Conservation (phyloP, 768 basidiomycete species). For the Mycena vitilis region DNA sequence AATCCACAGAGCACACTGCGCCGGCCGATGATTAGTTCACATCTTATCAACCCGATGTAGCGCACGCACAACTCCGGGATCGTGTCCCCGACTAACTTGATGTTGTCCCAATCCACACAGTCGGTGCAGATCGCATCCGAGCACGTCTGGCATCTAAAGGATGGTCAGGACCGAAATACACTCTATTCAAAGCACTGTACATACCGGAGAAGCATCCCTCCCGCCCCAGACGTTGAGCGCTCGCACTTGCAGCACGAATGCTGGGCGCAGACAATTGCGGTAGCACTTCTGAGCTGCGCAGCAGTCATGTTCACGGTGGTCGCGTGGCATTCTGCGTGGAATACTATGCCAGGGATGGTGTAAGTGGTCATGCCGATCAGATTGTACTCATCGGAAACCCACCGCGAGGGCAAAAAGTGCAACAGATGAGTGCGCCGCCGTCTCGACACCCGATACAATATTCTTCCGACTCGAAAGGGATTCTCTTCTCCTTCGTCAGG, state of each 20-base stretch:
- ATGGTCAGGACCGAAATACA: not conserved
- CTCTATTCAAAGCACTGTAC: not conserved
- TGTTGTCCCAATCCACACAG: conserved; percentile 62
- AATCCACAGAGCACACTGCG: conserved; percentile 55
- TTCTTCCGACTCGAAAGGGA: conserved; percentile 64
- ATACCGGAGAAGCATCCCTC: conserved; percentile 71
- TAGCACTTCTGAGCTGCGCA: conserved; percentile 36
- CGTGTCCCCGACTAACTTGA: conserved; percentile 63
- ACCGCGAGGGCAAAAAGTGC: conserved; percentile 67
- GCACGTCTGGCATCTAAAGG: conserved; percentile 66
- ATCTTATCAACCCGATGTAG: not conserved
- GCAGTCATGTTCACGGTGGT: conserved; percentile 33
- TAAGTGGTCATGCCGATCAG: not conserved
- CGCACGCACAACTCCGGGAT: conserved; percentile 67
- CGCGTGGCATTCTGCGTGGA: conserved; percentile 63
- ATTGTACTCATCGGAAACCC: not conserved
- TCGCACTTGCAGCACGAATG: conserved; percentile 61
- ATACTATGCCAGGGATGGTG: conserved; percentile 53
- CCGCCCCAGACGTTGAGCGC: conserved; percentile 57
- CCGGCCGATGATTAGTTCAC: conserved; percentile 9
- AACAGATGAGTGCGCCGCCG: conserved; percentile 64
- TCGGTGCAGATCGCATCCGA: conserved; percentile 71
- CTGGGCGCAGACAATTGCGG: conserved; percentile 55
- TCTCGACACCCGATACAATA: no score
- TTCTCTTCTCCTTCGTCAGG: conserved; percentile 47